Conservation (phyloP, 2,329 filamentous ascomycete genomes). For the Trichothecium roseum region DNA sequence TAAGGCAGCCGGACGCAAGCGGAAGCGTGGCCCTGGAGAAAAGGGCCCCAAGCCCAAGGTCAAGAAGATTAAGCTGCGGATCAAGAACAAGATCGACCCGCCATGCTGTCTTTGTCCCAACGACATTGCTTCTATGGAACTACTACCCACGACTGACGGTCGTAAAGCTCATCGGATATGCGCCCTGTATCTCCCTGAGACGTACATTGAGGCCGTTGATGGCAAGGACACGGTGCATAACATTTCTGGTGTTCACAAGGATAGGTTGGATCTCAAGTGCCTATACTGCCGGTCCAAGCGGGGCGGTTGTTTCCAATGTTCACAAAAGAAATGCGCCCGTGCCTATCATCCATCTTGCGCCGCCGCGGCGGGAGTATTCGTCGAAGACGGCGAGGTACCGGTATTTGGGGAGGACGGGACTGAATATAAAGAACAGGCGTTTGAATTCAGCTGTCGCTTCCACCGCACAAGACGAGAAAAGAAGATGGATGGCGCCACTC, state of each 20-base stretch:
- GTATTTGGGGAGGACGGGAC: conserved; percentile 84
- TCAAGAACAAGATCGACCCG: conserved; percentile 61
- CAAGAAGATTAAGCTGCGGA: conserved; percentile 72
- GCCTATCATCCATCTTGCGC: conserved; percentile 95
- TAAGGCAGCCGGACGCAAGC: conserved; percentile 53
- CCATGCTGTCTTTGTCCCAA: conserved; percentile 92
- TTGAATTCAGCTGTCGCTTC: conserved; percentile 90
- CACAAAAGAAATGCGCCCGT: conserved; percentile 83
- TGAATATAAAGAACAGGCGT: conserved; percentile 84
- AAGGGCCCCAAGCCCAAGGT: conserved; percentile 41
- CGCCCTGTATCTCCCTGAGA: conserved; percentile 85
- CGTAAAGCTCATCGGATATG: conserved; percentile 81
- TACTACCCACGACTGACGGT: conserved; percentile 82
- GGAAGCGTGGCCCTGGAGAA: conserved; percentile 28
- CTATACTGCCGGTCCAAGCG: conserved; percentile 89
- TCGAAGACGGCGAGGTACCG: conserved; percentile 77
- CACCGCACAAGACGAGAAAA: conserved; percentile 82
- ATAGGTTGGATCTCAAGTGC: conserved; percentile 83
- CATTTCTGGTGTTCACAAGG: conserved; percentile 72
- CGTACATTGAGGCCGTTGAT: conserved; percentile 65
- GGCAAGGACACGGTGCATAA: conserved; percentile 68
- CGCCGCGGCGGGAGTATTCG: conserved; percentile 79
- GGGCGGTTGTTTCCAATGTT: conserved; percentile 96
- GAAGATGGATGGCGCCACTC: conserved; percentile 54
- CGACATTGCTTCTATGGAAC: conserved; percentile 67